Evolutionary conservation across 2,329 filamentous ascomycete species (phyloP).

Genomic region (Cadophora luteo-olivacea): DNA sequence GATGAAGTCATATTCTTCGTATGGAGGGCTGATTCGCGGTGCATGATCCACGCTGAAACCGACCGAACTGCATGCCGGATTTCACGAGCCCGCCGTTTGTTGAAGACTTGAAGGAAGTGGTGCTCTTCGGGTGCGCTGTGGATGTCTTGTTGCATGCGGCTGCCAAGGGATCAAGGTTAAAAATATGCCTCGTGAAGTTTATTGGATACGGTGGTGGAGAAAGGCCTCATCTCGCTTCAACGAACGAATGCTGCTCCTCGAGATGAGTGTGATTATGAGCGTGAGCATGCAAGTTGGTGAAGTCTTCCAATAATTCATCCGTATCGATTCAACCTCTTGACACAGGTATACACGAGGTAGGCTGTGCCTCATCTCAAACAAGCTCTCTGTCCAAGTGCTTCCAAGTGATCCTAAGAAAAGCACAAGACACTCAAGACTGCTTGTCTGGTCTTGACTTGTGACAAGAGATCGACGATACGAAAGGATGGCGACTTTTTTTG

Average conservation of each 20-base stretch:
- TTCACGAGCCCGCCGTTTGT: background rate
- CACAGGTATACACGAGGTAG: background rate
- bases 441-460: background rate
- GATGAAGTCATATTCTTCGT: background rate
- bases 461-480: background rate
- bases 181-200: background rate
- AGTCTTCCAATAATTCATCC: background rate
- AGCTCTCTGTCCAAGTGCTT: background rate
- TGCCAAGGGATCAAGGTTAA: slow-evolving; percentile 6
- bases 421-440: slow-evolving; percentile 12
- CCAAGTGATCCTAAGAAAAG: slow-evolving; percentile 5
- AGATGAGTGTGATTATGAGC: slow-evolving; percentile 1
- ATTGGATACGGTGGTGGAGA: slow-evolving; percentile 11
- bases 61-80: background rate
- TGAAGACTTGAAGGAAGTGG: too few relatives aligned
- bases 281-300: too few relatives aligned
- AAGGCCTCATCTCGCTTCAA: slow-evolving; percentile 1
- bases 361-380: slow-evolving; percentile 3
- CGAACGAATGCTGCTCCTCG: background rate
- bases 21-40: background rate
- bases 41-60: background rate
- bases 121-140: background rate
- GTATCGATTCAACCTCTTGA: background rate
- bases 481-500: slow-evolving; percentile 1
- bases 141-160: background rate